phyloP scores from a whole-genome alignment of 129 eudicot genomes.

The Chrysanthemum seticuspe region DNA sequence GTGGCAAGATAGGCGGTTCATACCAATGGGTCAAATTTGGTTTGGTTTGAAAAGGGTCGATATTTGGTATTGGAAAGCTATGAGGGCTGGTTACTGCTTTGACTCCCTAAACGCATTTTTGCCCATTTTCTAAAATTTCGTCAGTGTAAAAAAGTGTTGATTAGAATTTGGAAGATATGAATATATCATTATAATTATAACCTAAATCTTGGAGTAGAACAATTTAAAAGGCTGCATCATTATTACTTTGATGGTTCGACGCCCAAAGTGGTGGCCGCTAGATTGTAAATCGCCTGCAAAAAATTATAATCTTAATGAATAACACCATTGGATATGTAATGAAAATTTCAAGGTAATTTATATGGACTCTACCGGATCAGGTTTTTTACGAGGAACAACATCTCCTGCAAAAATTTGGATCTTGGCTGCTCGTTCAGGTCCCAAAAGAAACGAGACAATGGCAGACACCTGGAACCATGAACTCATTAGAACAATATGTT shows the following conservation, averaged over 20 bases:
- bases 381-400: constrained; percentile 95
- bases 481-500: neutral
- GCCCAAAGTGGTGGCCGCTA: constrained; percentile 86
- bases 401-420: constrained; percentile 96
- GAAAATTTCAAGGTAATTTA: neutral
- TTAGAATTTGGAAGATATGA: too few relatives aligned
- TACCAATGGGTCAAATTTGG: too few relatives aligned
- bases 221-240: neutral
- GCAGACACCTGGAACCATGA: constrained; percentile 76
- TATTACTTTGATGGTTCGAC: constrained; percentile 89
- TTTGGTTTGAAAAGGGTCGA: too few relatives aligned
- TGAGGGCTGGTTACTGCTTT: too few relatives aligned
- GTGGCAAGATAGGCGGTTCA: too few relatives aligned
- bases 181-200: too few relatives aligned
- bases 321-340: neutral
- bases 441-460: constrained; percentile 86
- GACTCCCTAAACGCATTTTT: too few relatives aligned
- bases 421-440: constrained; percentile 85
- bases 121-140: too few relatives aligned
- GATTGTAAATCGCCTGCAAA: constrained; percentile 80
- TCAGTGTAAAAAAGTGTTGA: too few relatives aligned
- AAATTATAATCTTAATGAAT: neutral
- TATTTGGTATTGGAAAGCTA: too few relatives aligned
- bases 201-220: too few relatives aligned
- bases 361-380: constrained; percentile 73